Conservation (phyloP, 1,284 basidiomycete genomes). For the Paramarasmius palmivorus region DNA sequence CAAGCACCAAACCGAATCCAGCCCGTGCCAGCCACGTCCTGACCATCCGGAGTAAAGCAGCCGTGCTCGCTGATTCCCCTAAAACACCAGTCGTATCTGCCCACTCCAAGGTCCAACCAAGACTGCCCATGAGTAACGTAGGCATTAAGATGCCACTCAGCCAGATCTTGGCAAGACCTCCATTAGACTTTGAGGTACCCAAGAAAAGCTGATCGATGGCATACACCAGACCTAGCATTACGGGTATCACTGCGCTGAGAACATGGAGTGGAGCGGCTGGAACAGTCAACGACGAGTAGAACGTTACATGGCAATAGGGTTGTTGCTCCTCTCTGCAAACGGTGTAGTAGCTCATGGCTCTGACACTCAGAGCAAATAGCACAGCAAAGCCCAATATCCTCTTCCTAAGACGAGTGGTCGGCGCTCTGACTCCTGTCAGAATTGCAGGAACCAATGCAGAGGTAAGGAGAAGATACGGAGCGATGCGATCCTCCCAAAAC, state of each 20-base stretch:
- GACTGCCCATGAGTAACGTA: conserved; percentile 56
- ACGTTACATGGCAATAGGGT: conserved; percentile 84
- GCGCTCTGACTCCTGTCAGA: conserved; percentile 63
- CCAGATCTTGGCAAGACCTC: conserved; percentile 68
- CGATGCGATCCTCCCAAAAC: conserved; percentile 91
- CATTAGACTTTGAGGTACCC: conserved; percentile 70
- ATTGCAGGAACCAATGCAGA: conserved; percentile 62
- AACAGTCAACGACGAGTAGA: conserved; percentile 74
- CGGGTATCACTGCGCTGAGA: conserved; percentile 55
- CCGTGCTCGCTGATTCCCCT: conserved; percentile 36
- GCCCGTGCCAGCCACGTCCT: conserved; percentile 67
- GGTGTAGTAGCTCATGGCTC: conserved; percentile 76
- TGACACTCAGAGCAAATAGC: conserved; percentile 68
- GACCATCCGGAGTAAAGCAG: conserved; percentile 41
- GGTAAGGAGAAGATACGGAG: conserved; percentile 68
- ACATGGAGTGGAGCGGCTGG: conserved; percentile 63
- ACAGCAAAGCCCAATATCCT: conserved; percentile 75
- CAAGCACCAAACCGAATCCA: conserved; percentile 50
- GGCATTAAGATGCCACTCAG: conserved; percentile 60
- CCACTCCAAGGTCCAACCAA: conserved; percentile 84
- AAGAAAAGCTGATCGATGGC: conserved; percentile 59
- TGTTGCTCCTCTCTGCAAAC: conserved; percentile 96
- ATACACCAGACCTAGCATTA: conserved; percentile 57
- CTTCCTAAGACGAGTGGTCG: conserved; percentile 67
- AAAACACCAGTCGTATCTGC: conserved; percentile 55